phyloP scores from a whole-genome alignment of 2,329 filamentous ascomycete species.

The Colletotrichum gloeosporioides region DNA sequence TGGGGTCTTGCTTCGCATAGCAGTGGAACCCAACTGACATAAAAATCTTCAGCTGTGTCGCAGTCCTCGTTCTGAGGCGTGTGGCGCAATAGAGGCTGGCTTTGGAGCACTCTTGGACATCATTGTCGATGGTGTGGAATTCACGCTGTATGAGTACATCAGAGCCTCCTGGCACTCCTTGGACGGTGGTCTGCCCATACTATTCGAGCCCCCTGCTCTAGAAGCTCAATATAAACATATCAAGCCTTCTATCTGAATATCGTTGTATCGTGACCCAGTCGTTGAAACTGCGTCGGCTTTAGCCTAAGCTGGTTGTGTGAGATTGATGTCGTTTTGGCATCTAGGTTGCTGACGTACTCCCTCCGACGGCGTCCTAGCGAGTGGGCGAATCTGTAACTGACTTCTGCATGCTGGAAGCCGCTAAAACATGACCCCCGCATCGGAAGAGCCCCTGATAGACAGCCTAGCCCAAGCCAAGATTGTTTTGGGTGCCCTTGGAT shows the following conservation, averaged over 20 bases:
- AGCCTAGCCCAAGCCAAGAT: background rate
- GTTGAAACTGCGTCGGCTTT: background rate
- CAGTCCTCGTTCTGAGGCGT: background rate
- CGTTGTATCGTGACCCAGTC: background rate
- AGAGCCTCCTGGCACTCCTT: background rate
- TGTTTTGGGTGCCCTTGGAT: background rate
- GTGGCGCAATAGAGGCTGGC: background rate
- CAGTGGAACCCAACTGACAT: background rate
- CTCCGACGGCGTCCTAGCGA: background rate
- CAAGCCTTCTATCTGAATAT: background rate
- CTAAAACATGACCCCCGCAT: conserved; percentile 20
- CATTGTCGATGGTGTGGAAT: background rate
- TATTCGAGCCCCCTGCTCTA: background rate
- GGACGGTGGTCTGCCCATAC: background rate
- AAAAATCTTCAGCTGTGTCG: background rate
- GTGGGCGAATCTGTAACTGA: conserved; percentile 5
- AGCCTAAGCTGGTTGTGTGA: background rate
- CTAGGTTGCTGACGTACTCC: background rate
- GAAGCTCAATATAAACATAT: background rate
- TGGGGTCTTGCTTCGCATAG: background rate
- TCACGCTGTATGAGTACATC: background rate
- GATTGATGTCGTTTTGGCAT: background rate
- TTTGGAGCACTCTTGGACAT: background rate
- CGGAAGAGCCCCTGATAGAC: background rate
- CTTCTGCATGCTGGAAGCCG: background rate